Evolutionary conservation across 73 alveolate species (phyloP).

Genomic region (Paramecium bursaria): DNA sequence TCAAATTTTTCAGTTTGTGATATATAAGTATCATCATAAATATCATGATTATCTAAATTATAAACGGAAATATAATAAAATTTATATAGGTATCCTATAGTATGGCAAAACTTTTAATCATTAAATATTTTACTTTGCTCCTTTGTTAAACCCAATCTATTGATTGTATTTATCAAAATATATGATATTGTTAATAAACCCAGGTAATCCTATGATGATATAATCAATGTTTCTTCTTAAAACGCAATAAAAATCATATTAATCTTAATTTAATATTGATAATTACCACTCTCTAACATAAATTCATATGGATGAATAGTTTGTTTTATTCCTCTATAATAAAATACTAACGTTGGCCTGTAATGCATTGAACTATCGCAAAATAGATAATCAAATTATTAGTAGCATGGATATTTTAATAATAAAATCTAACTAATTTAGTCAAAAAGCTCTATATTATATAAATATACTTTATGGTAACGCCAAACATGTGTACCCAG

Average conservation of each 20-base stretch:
- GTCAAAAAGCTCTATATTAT: background rate
- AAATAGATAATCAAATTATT: background rate
- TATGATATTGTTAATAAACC: background rate
- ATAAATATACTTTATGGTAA: background rate
- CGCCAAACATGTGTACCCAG: slow-evolving; percentile 33
- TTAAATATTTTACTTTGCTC: background rate
- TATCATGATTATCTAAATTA: background rate
- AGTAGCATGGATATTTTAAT: background rate
- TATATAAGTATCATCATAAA: background rate
- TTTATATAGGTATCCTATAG: background rate
- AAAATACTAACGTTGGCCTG: background rate
- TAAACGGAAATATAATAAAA: background rate
- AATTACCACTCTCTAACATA: background rate
- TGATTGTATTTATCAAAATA: slow-evolving; percentile 31
- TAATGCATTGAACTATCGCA: slow-evolving; percentile 8
- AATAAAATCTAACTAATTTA: slow-evolving; percentile 1
- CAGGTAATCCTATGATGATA: slow-evolving; percentile 16
- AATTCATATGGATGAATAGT: background rate
- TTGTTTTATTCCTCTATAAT: slow-evolving; percentile 28
- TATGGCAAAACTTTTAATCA: slow-evolving; percentile 15
- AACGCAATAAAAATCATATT: background rate
- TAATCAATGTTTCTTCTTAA: background rate
- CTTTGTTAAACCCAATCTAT: slow-evolving; percentile 47
- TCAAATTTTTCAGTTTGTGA: background rate
- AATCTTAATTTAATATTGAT: background rate